A percentile compares a stretch with the other conserved stretches of the same genome.
phyloP scores from a whole-genome alignment of 257 asterid genomes.

The Lavandula angustifolia region DNA sequence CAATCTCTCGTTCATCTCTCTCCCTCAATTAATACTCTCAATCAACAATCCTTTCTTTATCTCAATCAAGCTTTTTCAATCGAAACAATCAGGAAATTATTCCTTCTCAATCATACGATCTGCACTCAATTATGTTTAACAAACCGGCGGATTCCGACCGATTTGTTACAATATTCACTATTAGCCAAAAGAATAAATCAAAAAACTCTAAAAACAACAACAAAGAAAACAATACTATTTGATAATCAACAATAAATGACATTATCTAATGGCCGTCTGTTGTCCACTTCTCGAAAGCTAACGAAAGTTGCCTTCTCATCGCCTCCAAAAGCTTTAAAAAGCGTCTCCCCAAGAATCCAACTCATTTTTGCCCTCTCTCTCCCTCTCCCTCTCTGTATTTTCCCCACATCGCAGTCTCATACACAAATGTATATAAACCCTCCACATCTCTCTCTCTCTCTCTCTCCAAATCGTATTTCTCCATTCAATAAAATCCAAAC shows the following conservation, averaged over 20 bases:
- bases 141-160: no score
- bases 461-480: not conserved
- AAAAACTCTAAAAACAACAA: no score
- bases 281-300: conserved; percentile 19
- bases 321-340: conserved; percentile 28
- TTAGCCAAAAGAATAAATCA: no score
- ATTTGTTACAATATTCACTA: no score
- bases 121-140: no score
- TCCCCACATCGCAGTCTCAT: conserved; percentile 27
- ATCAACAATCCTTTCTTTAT: no score
- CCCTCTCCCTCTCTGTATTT: conserved; percentile 23
- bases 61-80: no score
- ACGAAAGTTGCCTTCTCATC: conserved; percentile 23
- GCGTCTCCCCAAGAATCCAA: conserved; percentile 22
- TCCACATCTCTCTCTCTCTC: not conserved
- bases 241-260: not conserved
- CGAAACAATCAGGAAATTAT: no score
- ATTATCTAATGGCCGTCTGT: not conserved
- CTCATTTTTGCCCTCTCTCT: conserved; percentile 8
- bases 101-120: no score
- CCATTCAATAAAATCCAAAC: not conserved
- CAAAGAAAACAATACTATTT: no score
- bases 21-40: no score
- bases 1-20: no score
- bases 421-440: conserved; percentile 18